Conservation (phyloP, 495 filamentous ascomycete genomes). For the Tuber brumale region DNA sequence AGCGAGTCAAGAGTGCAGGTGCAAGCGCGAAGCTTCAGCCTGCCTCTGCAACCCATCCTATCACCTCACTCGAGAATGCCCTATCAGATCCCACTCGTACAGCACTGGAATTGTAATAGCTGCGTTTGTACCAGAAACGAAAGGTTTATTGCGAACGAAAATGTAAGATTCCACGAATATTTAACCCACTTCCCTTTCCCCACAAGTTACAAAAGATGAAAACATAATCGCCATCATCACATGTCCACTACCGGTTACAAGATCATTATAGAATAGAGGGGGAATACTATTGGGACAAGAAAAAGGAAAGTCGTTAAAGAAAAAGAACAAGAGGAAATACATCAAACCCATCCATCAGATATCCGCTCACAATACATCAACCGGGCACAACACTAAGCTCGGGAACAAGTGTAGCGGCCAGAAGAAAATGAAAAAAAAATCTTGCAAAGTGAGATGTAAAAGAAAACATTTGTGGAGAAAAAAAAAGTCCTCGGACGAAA, state of each 20-base stretch:
- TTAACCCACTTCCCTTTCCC: not conserved
- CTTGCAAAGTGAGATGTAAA: conserved; percentile 1
- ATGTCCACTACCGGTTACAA: conserved; percentile 26
- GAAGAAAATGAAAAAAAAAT: not conserved
- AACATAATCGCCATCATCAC: conserved; percentile 15
- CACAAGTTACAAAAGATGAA: conserved; percentile 14
- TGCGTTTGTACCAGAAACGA: not conserved
- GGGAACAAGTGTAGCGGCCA: not conserved
- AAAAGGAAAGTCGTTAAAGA: conserved; percentile 23
- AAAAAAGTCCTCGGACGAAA: conserved; percentile 28
- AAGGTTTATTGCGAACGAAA: not conserved
- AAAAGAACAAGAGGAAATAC: conserved; percentile 26
- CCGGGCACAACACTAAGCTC: not conserved
- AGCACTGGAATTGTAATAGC: not conserved
- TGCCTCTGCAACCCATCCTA: not conserved
- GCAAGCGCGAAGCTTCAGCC: not conserved
- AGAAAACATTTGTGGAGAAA: conserved; percentile 11
- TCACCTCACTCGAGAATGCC: not conserved
- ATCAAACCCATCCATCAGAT: conserved; percentile 13
- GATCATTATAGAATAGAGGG: conserved; percentile 1
- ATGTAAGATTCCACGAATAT: not conserved
- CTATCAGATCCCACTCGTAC: not conserved
- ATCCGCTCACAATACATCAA: conserved; percentile 22
- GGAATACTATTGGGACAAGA: conserved; percentile 14
- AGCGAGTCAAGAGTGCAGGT: not conserved